A percentile compares a stretch with the other conserved stretches of the same genome.
Evolutionary conservation across 495 filamentous ascomycete species (phyloP).

Genomic region (Penicillium subrubescens): DNA sequence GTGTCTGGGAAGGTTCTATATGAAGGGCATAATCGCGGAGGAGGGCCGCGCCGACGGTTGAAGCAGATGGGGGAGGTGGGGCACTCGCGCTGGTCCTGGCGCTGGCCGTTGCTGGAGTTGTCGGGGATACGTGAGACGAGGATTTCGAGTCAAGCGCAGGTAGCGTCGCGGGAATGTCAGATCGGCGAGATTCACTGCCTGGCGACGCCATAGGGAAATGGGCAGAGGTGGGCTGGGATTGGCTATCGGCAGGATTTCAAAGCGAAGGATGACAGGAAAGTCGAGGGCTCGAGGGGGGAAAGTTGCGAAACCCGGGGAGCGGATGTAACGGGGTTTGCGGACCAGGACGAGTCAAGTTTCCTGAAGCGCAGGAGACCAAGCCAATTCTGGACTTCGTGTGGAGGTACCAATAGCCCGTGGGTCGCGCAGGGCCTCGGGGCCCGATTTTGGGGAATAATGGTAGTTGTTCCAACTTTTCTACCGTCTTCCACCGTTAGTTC

Average conservation of each 20-base stretch:
- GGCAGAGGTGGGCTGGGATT: neutral
- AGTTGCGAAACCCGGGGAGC: conserved; percentile 18
- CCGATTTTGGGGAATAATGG: conserved; percentile 1
- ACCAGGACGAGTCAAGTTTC: conserved; percentile 6
- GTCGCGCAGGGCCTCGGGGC: conserved; percentile 11
- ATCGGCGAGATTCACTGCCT: conserved; percentile 23
- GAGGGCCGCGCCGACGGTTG: conserved; percentile 39
- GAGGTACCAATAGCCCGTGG: conserved; percentile 3
- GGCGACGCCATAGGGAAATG: conserved; percentile 27
- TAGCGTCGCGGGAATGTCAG: conserved; percentile 18
- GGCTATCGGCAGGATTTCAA: conserved; percentile 17
- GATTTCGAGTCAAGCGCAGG: conserved; percentile 8
- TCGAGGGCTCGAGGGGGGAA: neutral
- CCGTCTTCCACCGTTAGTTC: conserved; percentile 21
- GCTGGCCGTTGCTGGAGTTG: conserved; percentile 9
- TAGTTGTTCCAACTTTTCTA: conserved; percentile 10
- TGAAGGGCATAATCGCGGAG: conserved; percentile 49
- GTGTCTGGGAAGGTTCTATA: conserved; percentile 43
- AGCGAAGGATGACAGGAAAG: conserved; percentile 8
- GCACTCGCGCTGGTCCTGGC: conserved; percentile 11
- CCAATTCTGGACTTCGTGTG: neutral
- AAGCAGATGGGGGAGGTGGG: conserved; percentile 28
- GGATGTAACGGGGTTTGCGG: conserved; percentile 42
- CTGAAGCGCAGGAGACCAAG: neutral
- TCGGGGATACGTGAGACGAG: conserved; percentile 16